Evolutionary conservation across 2,329 filamentous ascomycete genomes (phyloP).

Genomic region (Colletotrichum phormii): DNA sequence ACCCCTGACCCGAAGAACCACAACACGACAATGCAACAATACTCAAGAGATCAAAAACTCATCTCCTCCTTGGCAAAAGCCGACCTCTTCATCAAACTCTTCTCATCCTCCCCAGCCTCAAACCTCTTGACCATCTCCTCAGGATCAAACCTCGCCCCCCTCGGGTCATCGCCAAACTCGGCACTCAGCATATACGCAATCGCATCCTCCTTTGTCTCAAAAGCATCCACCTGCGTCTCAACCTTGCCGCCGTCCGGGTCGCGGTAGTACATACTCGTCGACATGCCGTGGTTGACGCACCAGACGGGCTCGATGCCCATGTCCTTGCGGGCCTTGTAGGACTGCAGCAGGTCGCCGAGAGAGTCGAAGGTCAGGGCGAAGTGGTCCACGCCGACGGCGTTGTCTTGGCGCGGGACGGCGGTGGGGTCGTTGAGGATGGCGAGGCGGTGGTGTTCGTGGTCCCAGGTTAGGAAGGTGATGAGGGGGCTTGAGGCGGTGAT

Average conservation of each 20-base stretch:
- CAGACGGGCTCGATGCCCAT: constrained; percentile 53
- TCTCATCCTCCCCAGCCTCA: constrained; percentile 15
- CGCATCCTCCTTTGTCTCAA: constrained; percentile 50
- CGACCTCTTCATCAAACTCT: constrained; percentile 3
- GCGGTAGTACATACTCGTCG: constrained; percentile 58
- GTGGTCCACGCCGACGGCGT: constrained; percentile 52
- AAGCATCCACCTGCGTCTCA: constrained; percentile 60
- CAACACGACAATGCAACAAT: not conserved
- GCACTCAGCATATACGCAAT: constrained; percentile 51
- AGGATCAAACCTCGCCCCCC: constrained; percentile 12
- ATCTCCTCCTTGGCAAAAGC: too few species aligned
- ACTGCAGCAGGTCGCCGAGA: constrained; percentile 47
- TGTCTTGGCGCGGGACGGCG: constrained; percentile 38
- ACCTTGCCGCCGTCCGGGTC: constrained; percentile 62
- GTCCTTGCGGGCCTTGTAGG: constrained; percentile 51
- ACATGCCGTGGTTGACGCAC: constrained; percentile 60
- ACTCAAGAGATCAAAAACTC: fast-evolving
- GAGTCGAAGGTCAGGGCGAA: constrained; percentile 54
- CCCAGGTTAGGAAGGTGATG: constrained; percentile 55
- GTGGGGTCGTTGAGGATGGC: constrained; percentile 49
- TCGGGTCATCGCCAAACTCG: constrained; percentile 53
- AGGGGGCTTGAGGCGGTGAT: constrained; percentile 41
- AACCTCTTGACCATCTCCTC: constrained; percentile 25
- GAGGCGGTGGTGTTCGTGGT: constrained; percentile 61
- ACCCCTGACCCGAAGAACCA: too few species aligned